Evolutionary conservation across 2,329 filamentous ascomycete species (phyloP), one percentile per base, ranked within the genome.

Genomic region (Claviceps purpurea): DNA sequence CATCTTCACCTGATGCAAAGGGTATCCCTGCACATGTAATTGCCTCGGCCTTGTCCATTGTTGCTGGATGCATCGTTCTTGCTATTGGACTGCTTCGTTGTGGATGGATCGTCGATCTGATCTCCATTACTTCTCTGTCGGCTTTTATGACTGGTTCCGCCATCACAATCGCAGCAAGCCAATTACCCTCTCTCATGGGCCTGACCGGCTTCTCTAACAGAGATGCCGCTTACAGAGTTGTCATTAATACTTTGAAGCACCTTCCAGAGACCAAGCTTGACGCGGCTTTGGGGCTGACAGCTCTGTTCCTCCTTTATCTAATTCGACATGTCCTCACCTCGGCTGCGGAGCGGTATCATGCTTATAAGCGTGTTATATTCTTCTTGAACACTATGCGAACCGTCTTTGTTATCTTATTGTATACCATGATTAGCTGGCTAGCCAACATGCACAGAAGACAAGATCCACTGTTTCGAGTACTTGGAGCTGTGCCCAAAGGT

Each of bases 111-210:
- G 89, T 96, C 47, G 89, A 97, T 58, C 79, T 96, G 61, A 96
- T 97, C 60, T 87, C 93, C 1, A 79, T 96, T 52, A 84, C 89
- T 1, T 87, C 90, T 0, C 87, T 97, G 51, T 90, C 87, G 0
- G 89, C 93, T 2, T 97, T 95, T 73, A 96, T 97, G 87, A 97
- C 93, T 0, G 91, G 91, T 2, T 95, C 91, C 5, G 89, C 91
- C 51, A 78, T 98, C 66, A 95, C 80, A 61, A 97, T 98, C 63
- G 82, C 80, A 16, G 78, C 81, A 24, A 90, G 93, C 38, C 93
- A 98, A 67, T 75, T 96, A 5, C 85, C 87, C 1, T 77, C 78
- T 2, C 71, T 97, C 66, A 78, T 98, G 71, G 93, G 93, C 6
- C 83, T 95, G 62, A 75, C 74, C 1, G 78, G 78, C 22, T 82